phyloP scores from a whole-genome alignment of 2,329 filamentous ascomycete genomes.

The Aspergillus latus region DNA sequence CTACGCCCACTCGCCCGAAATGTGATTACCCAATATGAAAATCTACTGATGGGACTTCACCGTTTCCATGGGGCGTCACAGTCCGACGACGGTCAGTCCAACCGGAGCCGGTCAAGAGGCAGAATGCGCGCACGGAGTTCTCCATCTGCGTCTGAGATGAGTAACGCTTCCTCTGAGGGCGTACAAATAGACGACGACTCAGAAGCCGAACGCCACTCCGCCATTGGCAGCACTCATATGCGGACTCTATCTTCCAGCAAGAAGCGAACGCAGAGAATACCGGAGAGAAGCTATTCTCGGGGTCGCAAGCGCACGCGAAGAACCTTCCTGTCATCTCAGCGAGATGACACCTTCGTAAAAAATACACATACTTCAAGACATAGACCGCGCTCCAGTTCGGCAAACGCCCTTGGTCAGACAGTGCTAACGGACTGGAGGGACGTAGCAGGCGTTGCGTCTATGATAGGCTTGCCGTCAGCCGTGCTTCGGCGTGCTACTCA shows the following conservation, averaged over 20 bases:
- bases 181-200: neutral
- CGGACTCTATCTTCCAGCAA: slow-evolving; percentile 13
- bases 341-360: slow-evolving; percentile 10
- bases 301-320: slow-evolving; percentile 27
- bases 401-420: neutral
- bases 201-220: neutral
- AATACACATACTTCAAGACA: slow-evolving; percentile 13
- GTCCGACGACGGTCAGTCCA: neutral
- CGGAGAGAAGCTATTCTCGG: slow-evolving; percentile 23
- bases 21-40: slow-evolving; percentile 68
- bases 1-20: slow-evolving; percentile 69
- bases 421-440: slow-evolving; percentile 77
- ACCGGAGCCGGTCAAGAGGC: slow-evolving; percentile 25
- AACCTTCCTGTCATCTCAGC: slow-evolving; percentile 11
- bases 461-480: slow-evolving; percentile 66
- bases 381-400: slow-evolving; percentile 5
- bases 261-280: neutral
- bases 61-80: slow-evolving; percentile 38
- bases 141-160: slow-evolving; percentile 11
- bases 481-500: slow-evolving; percentile 68
- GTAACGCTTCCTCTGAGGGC: slow-evolving; percentile 15
- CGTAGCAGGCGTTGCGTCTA: slow-evolving; percentile 72
- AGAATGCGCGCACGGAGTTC: slow-evolving; percentile 25
- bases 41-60: slow-evolving; percentile 69
- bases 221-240: neutral